Conservation (phyloP, 2,329 filamentous ascomycete genomes). For the Neoascochyta sp. region DNA sequence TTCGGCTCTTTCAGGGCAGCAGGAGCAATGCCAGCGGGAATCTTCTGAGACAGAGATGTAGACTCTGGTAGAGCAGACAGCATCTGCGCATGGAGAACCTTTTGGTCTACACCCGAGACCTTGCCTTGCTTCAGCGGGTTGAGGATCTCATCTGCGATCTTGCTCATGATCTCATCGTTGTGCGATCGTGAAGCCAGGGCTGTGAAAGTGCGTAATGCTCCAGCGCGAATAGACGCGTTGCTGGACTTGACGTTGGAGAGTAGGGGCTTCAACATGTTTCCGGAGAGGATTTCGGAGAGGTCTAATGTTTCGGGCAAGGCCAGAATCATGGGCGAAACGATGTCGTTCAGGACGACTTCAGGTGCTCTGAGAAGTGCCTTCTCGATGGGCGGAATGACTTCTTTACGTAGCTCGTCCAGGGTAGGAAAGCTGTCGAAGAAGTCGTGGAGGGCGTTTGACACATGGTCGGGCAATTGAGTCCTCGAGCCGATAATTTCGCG, state of each 20-base stretch:
- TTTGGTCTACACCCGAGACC: constrained; percentile 78
- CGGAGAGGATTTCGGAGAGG: constrained; percentile 67
- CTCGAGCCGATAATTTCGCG: constrained; percentile 83
- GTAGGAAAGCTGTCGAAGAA: constrained; percentile 78
- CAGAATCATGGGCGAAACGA: constrained; percentile 69
- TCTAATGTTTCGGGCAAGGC: constrained; percentile 70
- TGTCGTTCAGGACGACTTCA: constrained; percentile 78
- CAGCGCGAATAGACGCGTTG: constrained; percentile 71
- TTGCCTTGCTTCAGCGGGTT: constrained; percentile 79
- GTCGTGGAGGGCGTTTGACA: constrained; percentile 70
- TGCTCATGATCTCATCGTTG: constrained; percentile 58
- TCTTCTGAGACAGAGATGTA: constrained; percentile 59
- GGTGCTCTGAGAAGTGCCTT: constrained; percentile 85
- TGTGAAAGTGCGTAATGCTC: constrained; percentile 70
- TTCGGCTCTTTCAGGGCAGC: constrained; percentile 82
- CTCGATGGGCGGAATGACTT: constrained; percentile 77
- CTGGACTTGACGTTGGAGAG: constrained; percentile 90
- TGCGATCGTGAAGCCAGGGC: constrained; percentile 61
- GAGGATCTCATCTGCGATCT: constrained; percentile 73
- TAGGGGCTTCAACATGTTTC: constrained; percentile 77
- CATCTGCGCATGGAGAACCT: constrained; percentile 77
- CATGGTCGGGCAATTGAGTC: constrained; percentile 64
- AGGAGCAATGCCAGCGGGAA: constrained; percentile 63
- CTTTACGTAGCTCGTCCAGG: constrained; percentile 68
- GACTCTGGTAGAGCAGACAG: constrained; percentile 57